A percentile compares a stretch with the other conserved stretches of the same genome.
phyloP scores from a whole-genome alignment of 306 rosid species.

The Delonix regia region DNA sequence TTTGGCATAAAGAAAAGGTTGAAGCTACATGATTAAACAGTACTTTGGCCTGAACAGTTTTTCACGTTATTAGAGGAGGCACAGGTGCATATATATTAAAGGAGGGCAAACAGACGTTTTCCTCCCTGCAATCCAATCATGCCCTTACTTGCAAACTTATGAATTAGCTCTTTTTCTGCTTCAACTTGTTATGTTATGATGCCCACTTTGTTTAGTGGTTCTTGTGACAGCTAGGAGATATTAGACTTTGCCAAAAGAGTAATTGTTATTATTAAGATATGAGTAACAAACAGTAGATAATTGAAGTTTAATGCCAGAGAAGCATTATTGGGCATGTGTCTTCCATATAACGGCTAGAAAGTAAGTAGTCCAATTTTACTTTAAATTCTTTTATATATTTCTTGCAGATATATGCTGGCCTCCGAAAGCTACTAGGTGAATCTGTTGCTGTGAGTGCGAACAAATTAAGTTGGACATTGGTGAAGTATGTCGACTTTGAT shows the following conservation, averaged over 20 bases:
- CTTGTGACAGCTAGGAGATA: slow-evolving; percentile 5
- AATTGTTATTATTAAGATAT: slow-evolving; percentile 4
- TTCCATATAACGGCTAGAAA: slow-evolving; percentile 18
- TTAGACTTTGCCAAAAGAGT: not conserved
- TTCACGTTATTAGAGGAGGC: not conserved
- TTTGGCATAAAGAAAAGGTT: not conserved
- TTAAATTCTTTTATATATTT: slow-evolving; percentile 32
- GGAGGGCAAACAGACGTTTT: not conserved
- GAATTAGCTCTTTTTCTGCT: slow-evolving; percentile 6
- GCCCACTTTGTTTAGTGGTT: slow-evolving; percentile 6
- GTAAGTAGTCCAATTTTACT: not conserved
- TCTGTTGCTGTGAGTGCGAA: slow-evolving; percentile 53
- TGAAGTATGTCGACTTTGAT: slow-evolving; percentile 50
- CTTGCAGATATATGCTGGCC: slow-evolving; percentile 65
- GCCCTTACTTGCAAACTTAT: slow-evolving; percentile 14
- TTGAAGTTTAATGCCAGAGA: slow-evolving; percentile 14
- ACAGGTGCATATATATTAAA: not conserved
- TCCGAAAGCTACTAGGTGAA: slow-evolving; percentile 55
- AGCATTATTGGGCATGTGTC: not conserved
- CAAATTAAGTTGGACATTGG: slow-evolving; percentile 75
- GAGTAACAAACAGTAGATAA: slow-evolving; percentile 4
- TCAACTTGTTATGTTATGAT: not conserved
- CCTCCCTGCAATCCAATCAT: not conserved
- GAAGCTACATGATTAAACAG: not conserved
- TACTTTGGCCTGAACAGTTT: not conserved